Conservation (phyloP, 1,284 basidiomycete species). For the Sporisorium exsertum region DNA sequence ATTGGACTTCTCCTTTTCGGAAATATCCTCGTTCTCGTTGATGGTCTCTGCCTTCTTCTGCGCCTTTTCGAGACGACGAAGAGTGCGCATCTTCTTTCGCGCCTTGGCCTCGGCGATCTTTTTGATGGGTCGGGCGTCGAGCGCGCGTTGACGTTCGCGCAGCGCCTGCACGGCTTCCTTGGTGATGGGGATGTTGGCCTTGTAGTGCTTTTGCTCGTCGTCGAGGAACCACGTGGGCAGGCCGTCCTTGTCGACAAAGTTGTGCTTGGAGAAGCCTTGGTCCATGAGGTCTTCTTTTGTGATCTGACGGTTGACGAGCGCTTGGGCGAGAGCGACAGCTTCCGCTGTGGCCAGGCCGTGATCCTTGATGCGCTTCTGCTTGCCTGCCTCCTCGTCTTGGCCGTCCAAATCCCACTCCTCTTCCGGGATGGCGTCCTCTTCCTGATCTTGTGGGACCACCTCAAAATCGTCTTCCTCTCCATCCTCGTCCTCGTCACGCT, state of each 20-base stretch:
- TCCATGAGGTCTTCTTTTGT: conserved; percentile 91
- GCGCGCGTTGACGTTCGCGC: conserved; percentile 87
- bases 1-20: conserved; percentile 90
- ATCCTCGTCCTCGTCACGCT: conserved; percentile 60
- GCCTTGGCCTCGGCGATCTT: conserved; percentile 99
- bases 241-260: conserved; percentile 86
- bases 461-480: conserved; percentile 63
- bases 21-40: conserved; percentile 80
- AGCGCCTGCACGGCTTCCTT: conserved; percentile 92
- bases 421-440: conserved; percentile 80
- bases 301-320: conserved; percentile 89
- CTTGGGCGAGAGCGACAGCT: conserved; percentile 90
- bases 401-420: conserved; percentile 85
- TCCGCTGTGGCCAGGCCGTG: conserved; percentile 89
- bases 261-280: conserved; percentile 92
- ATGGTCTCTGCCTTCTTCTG: conserved; percentile 97
- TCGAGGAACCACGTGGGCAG: conserved; percentile 97
- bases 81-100: conserved; percentile 91
- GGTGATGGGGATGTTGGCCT: conserved; percentile 92
- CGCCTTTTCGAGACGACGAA: conserved; percentile 87
- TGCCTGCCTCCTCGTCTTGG: conserved; percentile 78
- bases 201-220: conserved; percentile 93
- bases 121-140: conserved; percentile 98
- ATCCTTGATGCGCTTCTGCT: conserved; percentile 79
- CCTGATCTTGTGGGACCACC: conserved; percentile 62